Percentiles rank a stretch among this genome's conserved stretches.
These are phyloP conservation scores for Zalaria obscura DNA, from an alignment of 2,329 filamentous ascomycete genomes.

Conservation along the genomic window DNA sequence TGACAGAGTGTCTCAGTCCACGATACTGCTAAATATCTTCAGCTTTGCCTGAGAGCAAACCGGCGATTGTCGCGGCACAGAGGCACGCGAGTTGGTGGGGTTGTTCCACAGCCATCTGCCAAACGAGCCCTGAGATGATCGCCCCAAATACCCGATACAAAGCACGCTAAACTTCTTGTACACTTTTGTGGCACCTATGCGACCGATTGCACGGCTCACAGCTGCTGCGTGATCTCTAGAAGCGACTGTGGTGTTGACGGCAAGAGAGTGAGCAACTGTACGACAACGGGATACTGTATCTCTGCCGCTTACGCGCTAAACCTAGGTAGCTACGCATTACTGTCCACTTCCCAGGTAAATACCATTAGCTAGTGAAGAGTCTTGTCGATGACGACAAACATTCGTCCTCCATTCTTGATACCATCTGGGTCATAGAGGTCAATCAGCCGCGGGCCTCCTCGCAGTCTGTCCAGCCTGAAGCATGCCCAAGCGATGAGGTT, in stretches of 20 bases:
- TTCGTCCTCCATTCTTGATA: constrained; percentile 46
- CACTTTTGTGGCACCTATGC: too few relatives aligned
- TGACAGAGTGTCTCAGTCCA: neutral
- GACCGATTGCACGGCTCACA: neutral
- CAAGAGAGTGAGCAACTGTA: neutral
- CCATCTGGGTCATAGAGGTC: constrained; percentile 60
- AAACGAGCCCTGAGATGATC: too few relatives aligned
- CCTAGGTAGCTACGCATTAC: neutral
- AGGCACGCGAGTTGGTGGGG: too few relatives aligned
- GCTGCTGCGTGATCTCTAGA: neutral
- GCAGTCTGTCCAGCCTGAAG: constrained; percentile 67
- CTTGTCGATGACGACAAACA: constrained; percentile 65
- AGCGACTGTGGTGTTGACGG: too few relatives aligned
- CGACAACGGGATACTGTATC: neutral
- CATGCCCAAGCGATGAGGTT: constrained; percentile 79
- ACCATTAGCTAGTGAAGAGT: constrained; percentile 1
- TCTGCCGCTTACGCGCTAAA: neutral
- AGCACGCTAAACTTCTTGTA: too few relatives aligned
- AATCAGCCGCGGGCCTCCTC: constrained; percentile 62
- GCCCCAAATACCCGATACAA: too few relatives aligned
- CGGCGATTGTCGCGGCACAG: too few relatives aligned
- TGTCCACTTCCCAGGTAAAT: neutral
- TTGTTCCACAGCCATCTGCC: too few relatives aligned
- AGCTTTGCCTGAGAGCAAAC: too few relatives aligned
- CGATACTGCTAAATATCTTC: neutral